Evolutionary conservation across 176 grass and related monocot genomes (phyloP).

Genomic region (Ensete ventricosum): DNA sequence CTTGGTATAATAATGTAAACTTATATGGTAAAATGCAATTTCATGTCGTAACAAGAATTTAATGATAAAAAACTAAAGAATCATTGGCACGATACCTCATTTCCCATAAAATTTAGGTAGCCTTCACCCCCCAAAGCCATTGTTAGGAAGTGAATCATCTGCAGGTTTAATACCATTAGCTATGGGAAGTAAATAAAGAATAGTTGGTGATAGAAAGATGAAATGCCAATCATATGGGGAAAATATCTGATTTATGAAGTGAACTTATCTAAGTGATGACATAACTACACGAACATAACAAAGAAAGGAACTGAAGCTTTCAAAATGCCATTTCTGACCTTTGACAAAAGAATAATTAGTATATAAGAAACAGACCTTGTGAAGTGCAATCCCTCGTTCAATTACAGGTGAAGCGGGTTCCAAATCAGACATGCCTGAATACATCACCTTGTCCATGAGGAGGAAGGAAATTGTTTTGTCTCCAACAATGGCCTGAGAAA

Average conservation of each 20-base stretch:
- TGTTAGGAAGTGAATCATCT: slow-evolving; percentile 98
- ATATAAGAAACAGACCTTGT: slow-evolving; percentile 47
- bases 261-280: background rate
- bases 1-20: background rate
- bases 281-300: background rate
- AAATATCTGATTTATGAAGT: background rate
- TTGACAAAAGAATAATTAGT: background rate
- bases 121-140: slow-evolving; percentile 93
- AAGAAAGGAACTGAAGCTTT: background rate
- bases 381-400: slow-evolving; percentile 78
- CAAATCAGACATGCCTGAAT: slow-evolving; percentile 93
- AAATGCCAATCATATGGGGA: background rate
- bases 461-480: slow-evolving; percentile 94
- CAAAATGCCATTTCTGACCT: background rate
- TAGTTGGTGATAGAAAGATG: background rate
- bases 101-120: slow-evolving; percentile 99
- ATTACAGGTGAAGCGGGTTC: slow-evolving; percentile 67
- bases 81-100: slow-evolving; percentile 48
- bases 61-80: background rate
- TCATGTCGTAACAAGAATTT: background rate
- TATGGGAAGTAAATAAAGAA: background rate
- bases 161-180: slow-evolving; percentile 12
- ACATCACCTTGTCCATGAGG: slow-evolving; percentile 98
- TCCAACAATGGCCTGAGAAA: slow-evolving; percentile 78
- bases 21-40: background rate